Base-by-base conservation (phyloP, 805 yeast species). In the Nadsonia fulvescens region DNA sequence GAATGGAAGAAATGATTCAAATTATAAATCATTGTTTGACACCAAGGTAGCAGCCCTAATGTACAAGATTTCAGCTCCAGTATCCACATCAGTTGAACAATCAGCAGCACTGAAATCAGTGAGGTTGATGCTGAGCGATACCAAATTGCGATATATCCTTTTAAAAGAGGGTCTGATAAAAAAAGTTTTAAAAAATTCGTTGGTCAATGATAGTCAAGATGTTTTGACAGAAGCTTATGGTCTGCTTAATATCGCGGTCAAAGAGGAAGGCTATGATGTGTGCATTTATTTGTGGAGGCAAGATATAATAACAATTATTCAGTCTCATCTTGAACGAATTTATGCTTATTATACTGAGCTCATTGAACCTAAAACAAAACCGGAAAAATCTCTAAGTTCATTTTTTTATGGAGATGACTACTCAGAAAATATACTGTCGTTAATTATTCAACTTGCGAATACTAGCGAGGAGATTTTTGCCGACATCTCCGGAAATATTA, bases 261-360 rank as follows among this genome's bases (percentile, higher is more conserved):
- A 78, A 27, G 93, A 78, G 42, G 93, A 82, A 49, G 95, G 93
- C 12, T 71, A 78, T 38, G 92, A 79, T 36, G 62, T 78, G 17
- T 68, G 81, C 15, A 63, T 66, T 12, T 67, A 64, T 44, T 46
- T 77, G 28, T 75, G 91, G 77, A 64, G 95, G 43, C 67, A 69
- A 9, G 69, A 74, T 33, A 67, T 86, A 21, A 73, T 92, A 76
- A 55, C 63, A 0, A 50, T 63, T 14, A 57, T 81, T 20, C 63
- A 59, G 23, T n/a, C n/a, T n/a, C n/a, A n/a, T n/a, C n/a, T n/a
- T n/a, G n/a, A n/a, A n/a, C n/a, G n/a, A n/a, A n/a, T n/a, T n/a
- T n/a, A n/a, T n/a, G n/a, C n/a, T n/a, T n/a, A n/a, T n/a, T n/a
- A n/a, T n/a, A n/a, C n/a, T n/a, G n/a, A n/a, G n/a, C n/a, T n/a